Evolutionary conservation across 2,329 filamentous ascomycete species (phyloP).

Genomic region (Colletotrichum truncatum): DNA sequence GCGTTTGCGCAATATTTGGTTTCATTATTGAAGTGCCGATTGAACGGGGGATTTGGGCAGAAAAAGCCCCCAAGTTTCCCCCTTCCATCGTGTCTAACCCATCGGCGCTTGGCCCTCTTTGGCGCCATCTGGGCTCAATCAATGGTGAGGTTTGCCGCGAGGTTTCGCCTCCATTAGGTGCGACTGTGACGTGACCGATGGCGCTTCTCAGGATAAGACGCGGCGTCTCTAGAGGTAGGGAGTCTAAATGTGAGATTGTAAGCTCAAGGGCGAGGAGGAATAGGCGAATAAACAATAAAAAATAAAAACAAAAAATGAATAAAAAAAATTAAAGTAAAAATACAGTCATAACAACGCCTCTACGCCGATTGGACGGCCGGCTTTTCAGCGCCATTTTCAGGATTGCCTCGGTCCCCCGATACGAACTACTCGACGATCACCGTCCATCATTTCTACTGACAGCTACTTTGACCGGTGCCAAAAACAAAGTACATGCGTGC

Average conservation of each 20-base stretch:
- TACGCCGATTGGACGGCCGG: background rate
- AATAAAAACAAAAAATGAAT: background rate
- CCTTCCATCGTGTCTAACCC: background rate
- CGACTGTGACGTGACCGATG: background rate
- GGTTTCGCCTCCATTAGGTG: background rate
- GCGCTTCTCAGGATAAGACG: background rate
- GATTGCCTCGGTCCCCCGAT: background rate
- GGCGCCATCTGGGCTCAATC: background rate
- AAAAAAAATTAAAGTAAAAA: too few species aligned
- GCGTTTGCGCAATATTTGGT: background rate
- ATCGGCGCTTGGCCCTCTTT: background rate
- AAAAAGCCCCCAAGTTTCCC: constrained; percentile 19
- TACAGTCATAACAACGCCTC: background rate
- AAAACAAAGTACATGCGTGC: background rate
- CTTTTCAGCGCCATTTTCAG: background rate
- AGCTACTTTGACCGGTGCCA: background rate
- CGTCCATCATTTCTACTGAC: constrained; percentile 7
- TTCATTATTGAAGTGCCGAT: background rate
- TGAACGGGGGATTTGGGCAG: background rate
- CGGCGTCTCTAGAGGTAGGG: background rate
- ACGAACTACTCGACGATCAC: constrained; percentile 2
- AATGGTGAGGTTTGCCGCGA: background rate
- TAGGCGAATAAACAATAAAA: too few species aligned
- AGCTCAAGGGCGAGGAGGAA: too few species aligned
- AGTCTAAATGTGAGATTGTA: background rate